Base-by-base conservation (phyloP, 768 basidiomycete genomes). In the Dioszegia aurantiaca region DNA sequence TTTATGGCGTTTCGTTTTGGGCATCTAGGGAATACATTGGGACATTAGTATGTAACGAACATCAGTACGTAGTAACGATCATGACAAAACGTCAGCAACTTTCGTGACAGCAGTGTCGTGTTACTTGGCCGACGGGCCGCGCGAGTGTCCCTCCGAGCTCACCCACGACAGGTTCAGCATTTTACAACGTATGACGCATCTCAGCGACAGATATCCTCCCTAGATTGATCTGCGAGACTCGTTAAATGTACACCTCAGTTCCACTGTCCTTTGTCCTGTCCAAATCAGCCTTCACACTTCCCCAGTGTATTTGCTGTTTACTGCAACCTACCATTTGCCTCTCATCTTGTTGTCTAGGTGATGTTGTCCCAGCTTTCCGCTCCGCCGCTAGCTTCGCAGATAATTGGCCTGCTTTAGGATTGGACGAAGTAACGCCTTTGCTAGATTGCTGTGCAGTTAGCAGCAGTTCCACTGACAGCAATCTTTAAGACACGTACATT, bases 251-350 rank as follows among this genome's bases (percentile, higher is more conserved):
- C 33, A 33, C 14, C 14, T 33, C 26, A 60, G 33, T 60, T 60
- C 59, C 59, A 60, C 19, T 60, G 21, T 26, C 59, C 59, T 24
- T 53, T 41, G 42, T 60, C 59, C 59, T 60, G 48, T n/a, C 16
- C 19, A 16, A 6, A 37, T 52, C 31, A 49, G 42, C 44, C 21
- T 2, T n/a, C n/a, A n/a, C n/a, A n/a, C n/a, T n/a, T n/a, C n/a
- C n/a, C n/a, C n/a, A n/a, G n/a, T n/a, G n/a, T n/a, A n/a, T n/a
- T n/a, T n/a, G n/a, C n/a, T n/a, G n/a, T n/a, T n/a, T n/a, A n/a
- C n/a, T n/a, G n/a, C n/a, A n/a, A n/a, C 72, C 65, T 57, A 74
- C 73, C 73, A 75, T 75, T 65, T 70, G 56, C 37, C 68, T 30
- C 33, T 64, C 62, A 17, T 73, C 59, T 9, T 56, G 47, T 41